Conservation (phyloP, 75 land plant species). For the Picea sitchensis region DNA sequence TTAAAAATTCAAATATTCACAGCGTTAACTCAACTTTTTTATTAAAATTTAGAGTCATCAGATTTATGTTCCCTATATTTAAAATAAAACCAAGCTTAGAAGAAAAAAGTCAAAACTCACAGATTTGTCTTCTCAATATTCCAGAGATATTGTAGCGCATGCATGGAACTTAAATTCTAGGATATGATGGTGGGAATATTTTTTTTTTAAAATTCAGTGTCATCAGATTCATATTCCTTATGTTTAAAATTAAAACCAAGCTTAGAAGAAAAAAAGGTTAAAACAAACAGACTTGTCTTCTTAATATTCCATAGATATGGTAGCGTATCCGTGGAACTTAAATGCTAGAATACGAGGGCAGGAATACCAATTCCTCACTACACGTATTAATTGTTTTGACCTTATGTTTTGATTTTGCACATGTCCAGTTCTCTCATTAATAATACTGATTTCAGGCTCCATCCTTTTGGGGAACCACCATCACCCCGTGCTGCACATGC, state of each 20-base stretch:
- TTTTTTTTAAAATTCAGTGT: not conserved
- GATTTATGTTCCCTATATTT: no score
- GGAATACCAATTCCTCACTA: not conserved
- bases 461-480: slow-evolving; percentile 52
- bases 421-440: not conserved
- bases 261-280: not conserved
- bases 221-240: not conserved
- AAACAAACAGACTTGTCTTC: not conserved
- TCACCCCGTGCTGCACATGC: slow-evolving; percentile 63
- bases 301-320: not conserved
- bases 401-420: not conserved
- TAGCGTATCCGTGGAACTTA: not conserved
- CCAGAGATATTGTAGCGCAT: no score
- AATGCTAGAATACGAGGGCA: not conserved
- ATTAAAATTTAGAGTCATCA: not conserved
- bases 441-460: slow-evolving; percentile 25
- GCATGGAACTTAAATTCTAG: no score
- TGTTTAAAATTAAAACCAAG: not conserved
- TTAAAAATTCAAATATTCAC: not conserved
- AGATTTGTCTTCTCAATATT: no score
- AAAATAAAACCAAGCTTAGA: no score
- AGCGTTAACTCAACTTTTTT: not conserved
- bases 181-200: no score
- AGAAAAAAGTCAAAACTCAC: no score
- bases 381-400: not conserved